Base-by-base conservation (phyloP, 352 stramenopile species). In the Globisporangium cederbergense region DNA sequence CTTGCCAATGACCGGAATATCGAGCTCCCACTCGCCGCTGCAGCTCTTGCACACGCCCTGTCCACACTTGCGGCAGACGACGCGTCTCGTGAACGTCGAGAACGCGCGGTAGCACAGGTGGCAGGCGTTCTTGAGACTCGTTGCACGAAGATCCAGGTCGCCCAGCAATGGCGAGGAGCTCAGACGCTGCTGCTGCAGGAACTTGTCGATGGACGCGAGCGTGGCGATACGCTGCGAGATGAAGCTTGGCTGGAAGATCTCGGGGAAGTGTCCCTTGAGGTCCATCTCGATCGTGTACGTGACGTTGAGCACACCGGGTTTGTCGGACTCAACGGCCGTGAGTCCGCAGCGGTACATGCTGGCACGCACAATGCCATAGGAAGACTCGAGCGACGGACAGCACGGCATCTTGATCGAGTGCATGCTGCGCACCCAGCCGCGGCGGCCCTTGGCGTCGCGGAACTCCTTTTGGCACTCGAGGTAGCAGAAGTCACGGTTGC, bases 381-480 rank as follows among this genome's bases (percentile, higher is more conserved):
- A 58, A 43, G 72, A 68, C 54, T 88, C 72, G 9, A 90, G 64
- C 10, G 76, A 72, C 38, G 79, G 81, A 58, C 76, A 85, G 64
- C 75, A 81, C 2, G 76, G 77, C 51, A 90, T 54, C 40, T 81
- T 81, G 60, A 90, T 70, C 40, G 79, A 89, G 62, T 86, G 77
- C 47, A 89, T 64, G n/a, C 67, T 74, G 11, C 78, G 55, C 20
- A 86, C 81, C 77, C 78, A 90, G 10, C 81, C 81, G 1, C 76
- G 60, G n/a, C 79, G 65, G 18, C 87, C 87, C 34, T 71, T 60
- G 1, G 76, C 63, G 57, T 94, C 86, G 4, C 66, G 78, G 63
- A 95, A 93, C 58, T 95, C 84, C 50, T 95, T 91, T 46, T 93
- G 86, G 61, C 82, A 93, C 72, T 95, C 86, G 38, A 95, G 71